These are phyloP conservation scores for Cryptosporidium canis DNA, from an alignment of 169 alveolate genomes.

Conservation along the genomic window DNA sequence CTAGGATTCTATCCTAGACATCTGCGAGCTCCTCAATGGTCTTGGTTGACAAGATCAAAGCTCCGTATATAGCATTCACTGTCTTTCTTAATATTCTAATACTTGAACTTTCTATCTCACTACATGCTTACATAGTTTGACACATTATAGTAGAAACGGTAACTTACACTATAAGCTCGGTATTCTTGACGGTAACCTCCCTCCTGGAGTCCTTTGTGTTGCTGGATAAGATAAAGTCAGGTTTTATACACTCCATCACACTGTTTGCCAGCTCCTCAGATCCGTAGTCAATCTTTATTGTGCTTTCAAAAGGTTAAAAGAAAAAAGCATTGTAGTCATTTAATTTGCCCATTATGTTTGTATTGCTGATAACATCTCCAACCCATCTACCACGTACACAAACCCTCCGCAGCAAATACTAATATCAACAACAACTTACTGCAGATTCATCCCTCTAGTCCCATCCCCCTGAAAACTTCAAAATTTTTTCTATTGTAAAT, in stretches of 20 bases:
- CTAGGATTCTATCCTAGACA: not conserved
- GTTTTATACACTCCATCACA: slow-evolving; percentile 51
- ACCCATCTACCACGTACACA: no score
- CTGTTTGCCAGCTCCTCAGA: slow-evolving; percentile 16
- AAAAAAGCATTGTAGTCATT: not conserved
- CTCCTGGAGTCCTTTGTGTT: slow-evolving; percentile 1
- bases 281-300: slow-evolving; percentile 7
- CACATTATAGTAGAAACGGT: not conserved
- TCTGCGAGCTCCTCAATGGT: slow-evolving; percentile 15
- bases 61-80: slow-evolving; percentile 26
- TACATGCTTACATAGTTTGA: not conserved
- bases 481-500: no score
- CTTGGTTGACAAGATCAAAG: slow-evolving; percentile 32
- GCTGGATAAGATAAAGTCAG: slow-evolving; percentile 2
- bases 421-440: not conserved
- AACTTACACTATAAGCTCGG: slow-evolving; percentile 53
- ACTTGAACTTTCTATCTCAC: slow-evolving; percentile 32
- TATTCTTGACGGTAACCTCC: not conserved
- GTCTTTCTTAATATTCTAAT: slow-evolving; percentile 21
- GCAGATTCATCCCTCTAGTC: not conserved
- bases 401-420: no score
- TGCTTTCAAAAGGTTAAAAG: not conserved
- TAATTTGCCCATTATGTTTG: no score
- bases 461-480: not conserved
- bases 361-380: no score